Conservation (phyloP, 306 rosid genomes). For the Rosa multiflora region DNA sequence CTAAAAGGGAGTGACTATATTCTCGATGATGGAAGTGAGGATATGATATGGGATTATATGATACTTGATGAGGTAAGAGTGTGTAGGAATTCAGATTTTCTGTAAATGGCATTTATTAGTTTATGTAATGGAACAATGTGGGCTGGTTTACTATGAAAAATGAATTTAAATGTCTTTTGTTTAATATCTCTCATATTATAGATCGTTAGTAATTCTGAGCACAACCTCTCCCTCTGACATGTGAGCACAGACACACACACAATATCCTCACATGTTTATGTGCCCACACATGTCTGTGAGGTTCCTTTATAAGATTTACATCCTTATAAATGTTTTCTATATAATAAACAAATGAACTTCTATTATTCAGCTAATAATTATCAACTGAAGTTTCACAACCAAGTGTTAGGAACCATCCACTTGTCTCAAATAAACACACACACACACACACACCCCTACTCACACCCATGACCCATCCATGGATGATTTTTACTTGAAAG, state of each 20-base stretch:
- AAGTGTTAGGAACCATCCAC: not conserved
- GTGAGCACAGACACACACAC: not conserved
- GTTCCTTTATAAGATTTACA: not conserved
- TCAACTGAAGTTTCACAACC: not conserved
- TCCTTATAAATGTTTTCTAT: not conserved
- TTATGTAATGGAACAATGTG: not conserved
- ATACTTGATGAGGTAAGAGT: conserved; percentile 84
- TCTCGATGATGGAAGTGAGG: conserved; percentile 63
- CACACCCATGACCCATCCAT: not conserved
- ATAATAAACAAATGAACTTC: not conserved
- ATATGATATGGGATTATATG: conserved; percentile 88
- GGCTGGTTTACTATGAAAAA: not conserved
- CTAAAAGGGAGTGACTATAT: conserved; percentile 40
- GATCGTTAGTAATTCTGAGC: not conserved
- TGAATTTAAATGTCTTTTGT: not conserved
- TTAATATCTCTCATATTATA: not conserved
- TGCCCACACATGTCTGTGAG: not conserved
- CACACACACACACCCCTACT: not conserved
- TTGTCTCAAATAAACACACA: not conserved
- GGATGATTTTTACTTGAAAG: not conserved
- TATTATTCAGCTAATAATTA: not conserved
- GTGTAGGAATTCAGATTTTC: not conserved
- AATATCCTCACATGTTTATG: not conserved
- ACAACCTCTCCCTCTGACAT: not conserved
- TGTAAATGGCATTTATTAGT: not conserved